These are phyloP conservation scores for Colletotrichum cuscutae DNA, from an alignment of 2,329 filamentous ascomycete species.

Conservation along the genomic window DNA sequence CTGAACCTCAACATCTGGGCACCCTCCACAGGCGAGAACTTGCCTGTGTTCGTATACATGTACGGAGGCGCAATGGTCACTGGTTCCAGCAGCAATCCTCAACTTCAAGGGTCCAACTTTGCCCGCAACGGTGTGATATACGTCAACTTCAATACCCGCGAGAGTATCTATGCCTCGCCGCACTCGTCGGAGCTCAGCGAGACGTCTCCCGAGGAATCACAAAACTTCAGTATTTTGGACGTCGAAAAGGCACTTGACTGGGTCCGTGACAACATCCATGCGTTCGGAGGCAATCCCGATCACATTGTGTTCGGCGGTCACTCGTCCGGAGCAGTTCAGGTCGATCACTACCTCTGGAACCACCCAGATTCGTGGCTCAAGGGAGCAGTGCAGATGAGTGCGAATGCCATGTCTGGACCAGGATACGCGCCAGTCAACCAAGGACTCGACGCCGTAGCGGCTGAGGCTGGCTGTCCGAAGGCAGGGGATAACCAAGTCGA, in stretches of 20 bases:
- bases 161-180: conserved; percentile 56
- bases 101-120: conserved; percentile 48
- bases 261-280: conserved; percentile 51
- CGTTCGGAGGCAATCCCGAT: conserved; percentile 56
- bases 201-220: conserved; percentile 40
- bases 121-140: conserved; percentile 49
- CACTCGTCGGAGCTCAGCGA: conserved; percentile 49
- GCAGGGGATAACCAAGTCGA: conserved; percentile 45
- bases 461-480: conserved; percentile 47
- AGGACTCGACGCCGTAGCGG: conserved; percentile 48
- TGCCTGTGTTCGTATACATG: conserved; percentile 55
- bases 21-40: conserved; percentile 38
- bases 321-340: conserved; percentile 49
- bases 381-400: conserved; percentile 53
- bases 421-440: conserved; percentile 49
- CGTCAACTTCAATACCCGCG: conserved; percentile 52
- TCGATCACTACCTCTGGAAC: conserved; percentile 55
- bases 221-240: conserved; percentile 48
- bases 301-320: conserved; percentile 57
- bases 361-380: conserved; percentile 49
- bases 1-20: conserved; percentile 54
- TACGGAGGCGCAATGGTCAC: conserved; percentile 56
- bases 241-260: conserved; percentile 51
- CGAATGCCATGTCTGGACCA: conserved; percentile 52
- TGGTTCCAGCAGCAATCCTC: conserved; percentile 52